These are phyloP conservation scores for Grosmannia huntii DNA, from an alignment of 2,329 filamentous ascomycete species.

Conservation along the genomic window DNA sequence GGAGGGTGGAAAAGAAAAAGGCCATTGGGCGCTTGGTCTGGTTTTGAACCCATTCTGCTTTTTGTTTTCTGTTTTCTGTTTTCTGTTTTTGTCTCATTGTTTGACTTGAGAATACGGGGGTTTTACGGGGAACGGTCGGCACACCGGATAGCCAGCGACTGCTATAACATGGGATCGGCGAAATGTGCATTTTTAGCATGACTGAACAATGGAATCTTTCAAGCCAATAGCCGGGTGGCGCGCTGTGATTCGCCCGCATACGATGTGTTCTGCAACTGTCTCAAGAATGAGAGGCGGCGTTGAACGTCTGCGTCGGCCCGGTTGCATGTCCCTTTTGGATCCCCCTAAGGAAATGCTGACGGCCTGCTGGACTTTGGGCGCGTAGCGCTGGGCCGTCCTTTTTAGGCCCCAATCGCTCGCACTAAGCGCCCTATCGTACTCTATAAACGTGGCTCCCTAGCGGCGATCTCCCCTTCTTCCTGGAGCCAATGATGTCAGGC, in stretches of 20 bases:
- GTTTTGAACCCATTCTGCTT: neutral
- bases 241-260: neutral
- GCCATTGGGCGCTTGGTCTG: neutral
- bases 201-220: neutral
- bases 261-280: neutral
- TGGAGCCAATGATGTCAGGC: neutral
- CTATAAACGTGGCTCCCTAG: constrained; percentile 1
- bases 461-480: neutral
- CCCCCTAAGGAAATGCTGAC: too few relatives aligned
- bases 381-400: too few relatives aligned
- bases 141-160: neutral
- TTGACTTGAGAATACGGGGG: neutral
- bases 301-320: neutral
- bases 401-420: too few relatives aligned
- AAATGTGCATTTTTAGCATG: neutral
- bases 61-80: too few relatives aligned
- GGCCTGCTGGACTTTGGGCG: too few relatives aligned
- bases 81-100: neutral
- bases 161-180: neutral
- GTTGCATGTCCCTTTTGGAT: too few relatives aligned
- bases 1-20: too few relatives aligned
- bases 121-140: neutral
- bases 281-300: neutral
- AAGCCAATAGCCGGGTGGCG: neutral
- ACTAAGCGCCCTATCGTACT: neutral